Base-by-base conservation (phyloP, 176 grass and related monocot genomes). In the Olyra latifolia region DNA sequence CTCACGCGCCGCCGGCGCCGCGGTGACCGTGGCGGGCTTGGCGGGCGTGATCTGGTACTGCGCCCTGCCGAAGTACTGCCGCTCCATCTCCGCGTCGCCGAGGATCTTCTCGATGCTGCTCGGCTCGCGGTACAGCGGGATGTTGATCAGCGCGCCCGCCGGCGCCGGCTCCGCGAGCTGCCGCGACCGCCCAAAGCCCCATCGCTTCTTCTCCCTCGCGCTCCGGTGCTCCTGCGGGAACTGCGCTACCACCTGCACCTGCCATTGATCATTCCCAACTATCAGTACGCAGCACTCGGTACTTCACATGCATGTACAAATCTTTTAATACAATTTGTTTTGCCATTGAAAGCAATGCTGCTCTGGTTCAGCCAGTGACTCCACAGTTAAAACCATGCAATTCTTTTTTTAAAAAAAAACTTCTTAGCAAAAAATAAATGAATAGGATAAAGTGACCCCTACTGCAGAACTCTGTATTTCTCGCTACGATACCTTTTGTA, bases 61-160 rank as follows among this genome's bases (percentile, higher is more conserved):
- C 52, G 83, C 80, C 75, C 79, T 82, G 81, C 49, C 84, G 85
- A 70, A 81, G 79, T 87, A 74, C 62, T 79, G 61, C 60, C 76
- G 66, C 45, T 97, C 93, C 82, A 71, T 93, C 27, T 99, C 96
- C 7, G 86, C 88, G 82, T 99, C 96, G 72, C 84, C 90, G 30
- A 99, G 75, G 76, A 99, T 99, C 82, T 95, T 93, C 80, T 99
- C 96, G 88, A 95, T 91, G 88, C 96, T 99, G 89, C 96, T 99
- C 38, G 96, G 96, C 81, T 95, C 84, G 63, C 93, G 90, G 85
- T 85, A 89, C 80, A 99, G 78, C 16, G 92, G 92, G 76, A 91
- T 89, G 78, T 80, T 89, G 52, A 89, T 89, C 69, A 94, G 82
- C 56, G 93, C 81, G 30, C 78, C 88, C 77, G 86, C 67, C 4